Base-by-base conservation (phyloP, 164 flowering plant species). In the Piper longum region DNA sequence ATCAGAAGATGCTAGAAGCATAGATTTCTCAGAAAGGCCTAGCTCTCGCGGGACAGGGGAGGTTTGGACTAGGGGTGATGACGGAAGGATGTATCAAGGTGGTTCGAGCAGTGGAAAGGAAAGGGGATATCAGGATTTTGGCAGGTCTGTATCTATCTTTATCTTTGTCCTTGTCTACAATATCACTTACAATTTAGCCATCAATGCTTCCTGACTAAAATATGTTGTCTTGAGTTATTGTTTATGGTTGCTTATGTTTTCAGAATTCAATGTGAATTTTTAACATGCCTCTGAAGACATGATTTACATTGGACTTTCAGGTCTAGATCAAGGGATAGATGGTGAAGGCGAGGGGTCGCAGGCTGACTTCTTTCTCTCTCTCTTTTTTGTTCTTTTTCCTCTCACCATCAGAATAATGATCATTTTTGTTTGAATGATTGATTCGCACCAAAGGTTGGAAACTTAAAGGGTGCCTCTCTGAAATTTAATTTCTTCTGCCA, bases 301-400 rank as follows among this genome's bases (percentile, higher is more conserved):
- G 19, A 41, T 7, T 5, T 41, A 4, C 4, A 68, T 17, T 64
- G 18, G 61, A 62, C 61, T 65, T 58, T 68, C 85, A 83, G 89
- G 85, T 62, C 85, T 64, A 76, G 76, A 59, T 77, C 85, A 7
- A 71, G 84, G 75, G 85, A 81, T 16, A 79, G 85, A 77, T 87
- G 95, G 95, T 85, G 78, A 82, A 59, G 51, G 60, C 63, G 44
- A 42, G 39, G 63, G 61, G 44, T 59, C 39, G 60, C 3, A 14
- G 52, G 7, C 16, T 64, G 62, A 13, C 57, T 43, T 48, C 18
- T 68, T 59, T 67, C 59, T 43, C 60, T 62, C 71, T 62, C 59
- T 62, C 60, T 61, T 68, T 52, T 41, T 62, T 55, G 41, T 62
- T 60, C 66, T 6, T 13, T 60, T 43, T 54, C 54, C 36, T 43